phyloP scores from a whole-genome alignment of 805 yeast species.

The Pichia pseudocactophila region DNA sequence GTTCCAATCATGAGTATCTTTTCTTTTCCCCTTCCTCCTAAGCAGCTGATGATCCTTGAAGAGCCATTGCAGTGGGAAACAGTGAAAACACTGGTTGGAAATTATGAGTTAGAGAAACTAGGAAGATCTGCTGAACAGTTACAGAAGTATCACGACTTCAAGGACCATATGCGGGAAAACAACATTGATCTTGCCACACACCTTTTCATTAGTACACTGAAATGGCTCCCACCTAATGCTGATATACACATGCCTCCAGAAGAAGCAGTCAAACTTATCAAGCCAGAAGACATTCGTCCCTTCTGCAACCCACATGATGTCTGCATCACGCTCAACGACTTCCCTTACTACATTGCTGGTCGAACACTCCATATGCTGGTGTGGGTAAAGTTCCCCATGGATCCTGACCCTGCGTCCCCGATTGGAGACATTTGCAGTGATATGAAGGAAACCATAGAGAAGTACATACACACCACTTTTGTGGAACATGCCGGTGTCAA shows the following conservation, averaged over 20 bases:
- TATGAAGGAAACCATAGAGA: conserved; percentile 35
- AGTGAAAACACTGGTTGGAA: conserved; percentile 28
- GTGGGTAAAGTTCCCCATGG: conserved; percentile 56
- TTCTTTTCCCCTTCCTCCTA: no score
- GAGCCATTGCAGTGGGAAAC: conserved; percentile 41
- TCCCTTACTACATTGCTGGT: conserved; percentile 53
- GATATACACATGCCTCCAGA: conserved; percentile 2
- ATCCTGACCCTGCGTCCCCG: conserved; percentile 39
- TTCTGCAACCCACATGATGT: conserved; percentile 36
- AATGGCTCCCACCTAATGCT: conserved; percentile 37
- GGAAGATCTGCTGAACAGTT: conserved; percentile 40
- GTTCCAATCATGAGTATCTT: no score
- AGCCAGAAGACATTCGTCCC: conserved; percentile 30
- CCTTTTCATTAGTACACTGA: conserved; percentile 37
- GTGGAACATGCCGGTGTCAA: conserved; percentile 33
- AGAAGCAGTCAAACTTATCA: conserved; percentile 14
- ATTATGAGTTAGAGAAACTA: conserved; percentile 38
- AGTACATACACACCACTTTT: conserved; percentile 41
- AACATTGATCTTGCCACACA: conserved; percentile 39
- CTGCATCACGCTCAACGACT: conserved; percentile 45
- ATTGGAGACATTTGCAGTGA: conserved; percentile 42
- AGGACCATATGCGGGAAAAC: conserved; percentile 28
- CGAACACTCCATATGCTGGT: conserved; percentile 50
- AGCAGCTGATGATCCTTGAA: background rate
- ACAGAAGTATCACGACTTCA: conserved; percentile 38